phyloP scores from a whole-genome alignment of 2,329 filamentous ascomycete genomes.

The Lomentospora prolificans region DNA sequence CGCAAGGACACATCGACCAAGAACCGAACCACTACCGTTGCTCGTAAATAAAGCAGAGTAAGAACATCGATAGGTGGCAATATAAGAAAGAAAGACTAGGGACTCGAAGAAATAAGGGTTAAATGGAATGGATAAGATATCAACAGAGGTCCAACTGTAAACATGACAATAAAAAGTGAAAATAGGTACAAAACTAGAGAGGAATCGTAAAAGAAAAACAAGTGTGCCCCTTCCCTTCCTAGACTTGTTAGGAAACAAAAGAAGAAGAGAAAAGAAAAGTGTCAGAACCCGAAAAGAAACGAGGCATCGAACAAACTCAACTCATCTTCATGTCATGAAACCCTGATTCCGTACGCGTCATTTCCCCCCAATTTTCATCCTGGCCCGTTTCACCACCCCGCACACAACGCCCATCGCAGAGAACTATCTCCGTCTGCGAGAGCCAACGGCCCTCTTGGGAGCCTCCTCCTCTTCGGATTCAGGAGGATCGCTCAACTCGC shows the following conservation, averaged over 20 bases:
- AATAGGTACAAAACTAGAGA: neutral
- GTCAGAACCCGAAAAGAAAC: neutral
- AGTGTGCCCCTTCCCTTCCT: neutral
- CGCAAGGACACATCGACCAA: neutral
- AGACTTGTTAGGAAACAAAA: conserved; percentile 1
- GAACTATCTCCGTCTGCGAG: neutral
- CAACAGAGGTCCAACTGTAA: conserved; percentile 1
- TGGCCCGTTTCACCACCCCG: neutral
- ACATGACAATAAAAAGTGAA: neutral
- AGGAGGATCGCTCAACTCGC: conserved; percentile 1
- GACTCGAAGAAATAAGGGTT: neutral
- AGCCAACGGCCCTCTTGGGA: neutral
- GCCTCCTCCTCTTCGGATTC: neutral
- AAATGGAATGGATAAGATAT: neutral
- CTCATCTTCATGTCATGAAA: conserved; percentile 1
- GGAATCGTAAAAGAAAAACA: neutral
- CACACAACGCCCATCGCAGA: neutral
- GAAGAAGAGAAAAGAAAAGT: conserved; percentile 1
- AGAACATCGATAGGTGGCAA: neutral
- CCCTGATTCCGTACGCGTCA: neutral
- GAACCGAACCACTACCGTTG: neutral
- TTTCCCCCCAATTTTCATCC: neutral
- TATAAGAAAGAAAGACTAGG: neutral
- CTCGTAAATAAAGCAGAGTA: neutral
- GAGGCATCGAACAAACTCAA: neutral